phyloP scores from a whole-genome alignment of 129 eudicot genomes.

The Logfia minima region DNA sequence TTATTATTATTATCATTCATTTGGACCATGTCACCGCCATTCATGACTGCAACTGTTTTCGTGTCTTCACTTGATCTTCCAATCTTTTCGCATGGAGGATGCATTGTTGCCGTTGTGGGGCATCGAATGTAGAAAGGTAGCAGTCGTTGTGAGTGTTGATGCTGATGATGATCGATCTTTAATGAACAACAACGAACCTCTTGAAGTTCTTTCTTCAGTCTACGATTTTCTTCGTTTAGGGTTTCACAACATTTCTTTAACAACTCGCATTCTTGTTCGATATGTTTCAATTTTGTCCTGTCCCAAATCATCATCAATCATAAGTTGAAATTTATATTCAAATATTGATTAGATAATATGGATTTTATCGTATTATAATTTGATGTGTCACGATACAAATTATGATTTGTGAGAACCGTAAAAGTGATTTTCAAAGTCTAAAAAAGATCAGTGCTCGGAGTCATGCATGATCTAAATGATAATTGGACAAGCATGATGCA shows the following conservation, averaged over 20 bases:
- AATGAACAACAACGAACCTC: slow-evolving; percentile 40
- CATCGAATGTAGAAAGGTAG: slow-evolving; percentile 31
- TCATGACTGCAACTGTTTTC: not conserved
- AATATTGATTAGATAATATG: too few relatives aligned
- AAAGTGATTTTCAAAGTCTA: too few relatives aligned
- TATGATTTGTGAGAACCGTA: too few relatives aligned
- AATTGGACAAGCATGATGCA: not conserved
- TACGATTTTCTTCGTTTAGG: slow-evolving; percentile 53
- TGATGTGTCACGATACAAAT: too few relatives aligned
- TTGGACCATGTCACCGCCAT: slow-evolving; percentile 17
- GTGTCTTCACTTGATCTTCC: not conserved
- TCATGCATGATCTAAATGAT: too few relatives aligned
- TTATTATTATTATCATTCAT: slow-evolving; percentile 1
- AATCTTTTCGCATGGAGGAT: not conserved
- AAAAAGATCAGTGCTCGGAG: too few relatives aligned
- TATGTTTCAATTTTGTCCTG: slow-evolving; percentile 84
- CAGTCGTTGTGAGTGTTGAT: not conserved
- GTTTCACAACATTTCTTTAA: slow-evolving; percentile 61
- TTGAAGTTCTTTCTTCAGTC: slow-evolving; percentile 59
- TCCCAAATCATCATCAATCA: slow-evolving; percentile 12
- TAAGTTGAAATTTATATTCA: too few relatives aligned
- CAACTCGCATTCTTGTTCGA: slow-evolving; percentile 54
- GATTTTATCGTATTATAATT: too few relatives aligned
- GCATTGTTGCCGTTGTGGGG: slow-evolving; percentile 23
- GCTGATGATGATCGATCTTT: slow-evolving; percentile 38